These are phyloP conservation scores for Citrullus amarus DNA, from an alignment of 306 rosid species.

Conservation along the genomic window DNA sequence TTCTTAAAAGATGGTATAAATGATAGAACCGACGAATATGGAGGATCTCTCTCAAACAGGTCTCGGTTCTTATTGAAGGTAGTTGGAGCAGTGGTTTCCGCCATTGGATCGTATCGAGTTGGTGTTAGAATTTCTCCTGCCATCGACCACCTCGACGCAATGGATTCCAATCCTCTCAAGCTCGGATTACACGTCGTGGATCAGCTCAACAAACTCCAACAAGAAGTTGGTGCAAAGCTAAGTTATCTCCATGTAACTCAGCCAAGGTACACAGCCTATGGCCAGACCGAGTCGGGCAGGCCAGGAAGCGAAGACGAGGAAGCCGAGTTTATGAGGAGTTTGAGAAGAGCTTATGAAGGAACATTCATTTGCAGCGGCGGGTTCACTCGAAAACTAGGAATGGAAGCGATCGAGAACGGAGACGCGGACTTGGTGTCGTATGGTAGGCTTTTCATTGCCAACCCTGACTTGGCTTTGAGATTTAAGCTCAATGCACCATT, in stretches of 20 bases:
- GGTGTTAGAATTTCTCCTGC: conserved; percentile 74
- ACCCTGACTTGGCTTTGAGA: conserved; percentile 62
- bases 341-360: conserved; percentile 54
- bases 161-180: conserved; percentile 61
- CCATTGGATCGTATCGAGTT: conserved; percentile 48
- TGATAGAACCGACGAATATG: conserved; percentile 45
- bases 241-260: conserved; percentile 82
- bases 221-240: conserved; percentile 35
- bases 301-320: conserved; percentile 67
- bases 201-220: conserved; percentile 57
- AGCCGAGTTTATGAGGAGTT: conserved; percentile 34
- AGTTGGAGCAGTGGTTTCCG: conserved; percentile 44
- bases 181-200: conserved; percentile 72
- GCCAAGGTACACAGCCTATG: conserved; percentile 54
- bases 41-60: conserved; percentile 58
- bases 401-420: conserved; percentile 51
- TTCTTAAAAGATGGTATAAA: conserved; percentile 39
- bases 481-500: conserved; percentile 55
- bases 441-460: conserved; percentile 66
- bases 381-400: conserved; percentile 59
- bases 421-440: conserved; percentile 72
- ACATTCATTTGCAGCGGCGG: conserved; percentile 84
- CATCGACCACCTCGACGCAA: conserved; percentile 79
- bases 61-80: conserved; percentile 50
- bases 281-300: conserved; percentile 55